Base-by-base conservation (phyloP, 495 filamentous ascomycete genomes). In the Glutinoglossum americanum region DNA sequence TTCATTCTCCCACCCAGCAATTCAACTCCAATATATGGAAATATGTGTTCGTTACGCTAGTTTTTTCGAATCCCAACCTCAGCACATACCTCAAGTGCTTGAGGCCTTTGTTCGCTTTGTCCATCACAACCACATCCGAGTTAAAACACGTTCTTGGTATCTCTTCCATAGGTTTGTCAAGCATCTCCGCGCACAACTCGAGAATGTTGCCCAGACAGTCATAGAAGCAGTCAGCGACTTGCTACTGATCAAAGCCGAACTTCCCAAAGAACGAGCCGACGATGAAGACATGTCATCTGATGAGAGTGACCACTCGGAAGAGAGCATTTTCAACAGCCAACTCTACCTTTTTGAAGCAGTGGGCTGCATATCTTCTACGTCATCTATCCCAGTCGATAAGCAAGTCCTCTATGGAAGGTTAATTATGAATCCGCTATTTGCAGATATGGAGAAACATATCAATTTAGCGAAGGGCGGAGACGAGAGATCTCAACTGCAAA, bases 11-110 rank as follows among this genome's bases (percentile, higher is more conserved):
- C 92, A 97, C 68, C 92, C 93, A 0, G 86, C 88, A 23, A 86
- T 94, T 32, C 81, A 96, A 58, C 74, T 97, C 17, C 88, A 94
- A 68, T 97, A 92, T 63, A 97, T 97, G 93, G 92, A 97, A 63
- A 92, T 94, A 44, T 93, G 87, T 66, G 88, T 94, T 33, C 83
- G 92, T 37, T 97, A 97, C 66, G 82, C 79, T 67, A 76, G 79
- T n/a, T 95, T 95, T 69, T 97, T 99, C 69, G 86, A 93, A 59
- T 74, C 77, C 37, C 84, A 94, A 62, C 75, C 82, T 1, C 73
- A 80, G 1, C 76, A 81, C 51, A 92, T 97, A 47, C 84, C 85
- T 7, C 81, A 77, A 59, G 88, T 88, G 4, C 73, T 99, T n/a
- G 88, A 95, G 61, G 84, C 82, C 64, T 99, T 97, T 70, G 85